These are phyloP conservation scores for Colletotrichum caudatum DNA, from an alignment of 2,329 filamentous ascomycete genomes.

Conservation along the genomic window DNA sequence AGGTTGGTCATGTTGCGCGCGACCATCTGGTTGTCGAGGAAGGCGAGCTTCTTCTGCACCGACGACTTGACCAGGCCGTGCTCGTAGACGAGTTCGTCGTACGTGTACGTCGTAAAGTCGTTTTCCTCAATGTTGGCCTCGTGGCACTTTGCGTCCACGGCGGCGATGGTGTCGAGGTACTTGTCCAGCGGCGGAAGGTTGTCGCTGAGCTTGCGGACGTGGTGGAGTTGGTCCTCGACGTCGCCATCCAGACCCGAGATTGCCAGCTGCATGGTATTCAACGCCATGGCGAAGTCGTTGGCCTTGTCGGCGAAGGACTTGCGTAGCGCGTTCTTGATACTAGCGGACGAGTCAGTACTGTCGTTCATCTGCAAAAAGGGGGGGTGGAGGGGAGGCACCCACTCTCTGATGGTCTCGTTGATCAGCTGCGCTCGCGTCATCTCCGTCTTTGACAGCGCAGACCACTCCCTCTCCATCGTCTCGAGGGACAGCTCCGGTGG, in stretches of 20 bases:
- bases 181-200: conserved; percentile 91
- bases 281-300: conserved; percentile 94
- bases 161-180: conserved; percentile 88
- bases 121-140: conserved; percentile 99
- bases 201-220: conserved; percentile 86
- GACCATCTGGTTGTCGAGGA: conserved; percentile 98
- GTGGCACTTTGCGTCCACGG: conserved; percentile 87
- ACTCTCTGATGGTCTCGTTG: conserved; percentile 98
- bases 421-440: conserved; percentile 91
- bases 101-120: conserved; percentile 99
- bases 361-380: conserved; percentile 45
- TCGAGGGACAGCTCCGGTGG: conserved; percentile 86
- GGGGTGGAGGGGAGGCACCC: conserved; percentile 50
- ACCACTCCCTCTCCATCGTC: conserved; percentile 86
- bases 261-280: conserved; percentile 94
- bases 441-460: conserved; percentile 82
- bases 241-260: conserved; percentile 98
- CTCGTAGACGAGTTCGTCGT: conserved; percentile 96
- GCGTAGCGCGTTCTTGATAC: conserved; percentile 94
- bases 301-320: conserved; percentile 97
- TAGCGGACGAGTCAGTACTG: conserved; percentile 53
- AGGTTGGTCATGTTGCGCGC: conserved; percentile 98
- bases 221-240: conserved; percentile 91
- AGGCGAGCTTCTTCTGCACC: conserved; percentile 95
- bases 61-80: conserved; percentile 90